Evolutionary conservation across 163 green algal genomes (phyloP).

Genomic region (Chloroidium sp.): DNA sequence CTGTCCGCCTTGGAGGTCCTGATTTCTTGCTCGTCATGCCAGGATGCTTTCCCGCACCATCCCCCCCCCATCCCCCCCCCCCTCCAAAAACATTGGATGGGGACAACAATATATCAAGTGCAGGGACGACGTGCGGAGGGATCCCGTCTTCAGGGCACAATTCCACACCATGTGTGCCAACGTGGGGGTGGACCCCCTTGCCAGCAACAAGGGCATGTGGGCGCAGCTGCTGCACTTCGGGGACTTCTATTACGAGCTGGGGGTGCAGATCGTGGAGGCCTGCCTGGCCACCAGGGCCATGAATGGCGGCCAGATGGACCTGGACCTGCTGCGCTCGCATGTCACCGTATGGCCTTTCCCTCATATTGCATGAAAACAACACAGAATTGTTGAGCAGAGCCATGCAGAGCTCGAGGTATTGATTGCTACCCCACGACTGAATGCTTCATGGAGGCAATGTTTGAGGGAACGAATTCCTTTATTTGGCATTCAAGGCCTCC

Average conservation of each 20-base stretch:
- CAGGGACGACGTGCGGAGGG: constrained; percentile 68
- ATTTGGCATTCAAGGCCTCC: too few species aligned
- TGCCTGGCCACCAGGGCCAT: constrained; percentile 65
- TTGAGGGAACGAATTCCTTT: background rate
- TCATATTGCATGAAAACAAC: background rate
- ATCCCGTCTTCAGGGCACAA: constrained; percentile 77
- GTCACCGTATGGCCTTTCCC: constrained; percentile 29
- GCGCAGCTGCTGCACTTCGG: constrained; percentile 71
- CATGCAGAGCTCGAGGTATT: too few species aligned
- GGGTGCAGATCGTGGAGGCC: constrained; percentile 71
- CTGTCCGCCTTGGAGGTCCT: too few species aligned
- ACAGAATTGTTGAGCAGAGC: too few species aligned
- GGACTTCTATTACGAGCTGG: constrained; percentile 97
- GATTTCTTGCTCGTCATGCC: too few species aligned
- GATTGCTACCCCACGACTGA: background rate
- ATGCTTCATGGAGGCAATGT: background rate
- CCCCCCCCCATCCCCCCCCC: background rate
- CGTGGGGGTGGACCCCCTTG: constrained; percentile 92
- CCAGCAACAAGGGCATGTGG: constrained; percentile 89
- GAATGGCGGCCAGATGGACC: constrained; percentile 85
- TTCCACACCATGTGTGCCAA: constrained; percentile 93
- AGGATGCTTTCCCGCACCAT: background rate
- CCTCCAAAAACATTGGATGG: background rate
- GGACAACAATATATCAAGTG: background rate
- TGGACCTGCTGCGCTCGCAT: constrained; percentile 46